phyloP scores from a whole-genome alignment of 441 rosid species.

The Aleurites moluccanus region DNA sequence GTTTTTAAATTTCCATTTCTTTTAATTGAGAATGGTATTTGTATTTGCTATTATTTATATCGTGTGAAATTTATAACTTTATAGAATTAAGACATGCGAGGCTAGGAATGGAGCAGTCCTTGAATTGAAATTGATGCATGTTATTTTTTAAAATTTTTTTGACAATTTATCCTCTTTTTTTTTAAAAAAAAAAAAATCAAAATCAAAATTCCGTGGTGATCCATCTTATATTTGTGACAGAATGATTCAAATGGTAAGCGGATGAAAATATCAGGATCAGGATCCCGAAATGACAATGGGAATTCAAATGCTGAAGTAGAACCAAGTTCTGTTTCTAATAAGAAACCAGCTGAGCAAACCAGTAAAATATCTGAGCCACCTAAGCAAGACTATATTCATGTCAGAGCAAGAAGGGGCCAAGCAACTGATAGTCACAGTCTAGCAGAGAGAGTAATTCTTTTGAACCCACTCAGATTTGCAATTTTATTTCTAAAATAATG shows the following conservation, averaged over 20 bases:
- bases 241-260: slow-evolving; percentile 63
- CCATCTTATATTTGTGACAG: slow-evolving; percentile 41
- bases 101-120: background rate
- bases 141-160: too few relatives aligned
- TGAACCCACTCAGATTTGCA: slow-evolving; percentile 12
- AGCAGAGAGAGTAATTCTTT: slow-evolving; percentile 71
- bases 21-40: background rate
- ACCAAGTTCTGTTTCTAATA: slow-evolving; percentile 56
- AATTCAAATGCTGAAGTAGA: slow-evolving; percentile 60
- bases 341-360: slow-evolving; percentile 50
- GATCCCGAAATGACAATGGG: slow-evolving; percentile 43
- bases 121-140: background rate
- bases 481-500: slow-evolving; percentile 6
- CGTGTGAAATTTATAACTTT: background rate
- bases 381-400: slow-evolving; percentile 70
- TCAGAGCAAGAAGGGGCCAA: slow-evolving; percentile 82
- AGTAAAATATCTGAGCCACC: slow-evolving; percentile 61
- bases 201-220: background rate
- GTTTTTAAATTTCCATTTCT: background rate
- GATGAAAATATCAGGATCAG: slow-evolving; percentile 40
- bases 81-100: background rate
- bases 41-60: background rate
- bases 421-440: slow-evolving; percentile 89
- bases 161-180: background rate
- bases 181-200: background rate